Conservation (phyloP, 2,329 filamentous ascomycete genomes). For the Ophiognomonia clavigignenti-juglandacearum region DNA sequence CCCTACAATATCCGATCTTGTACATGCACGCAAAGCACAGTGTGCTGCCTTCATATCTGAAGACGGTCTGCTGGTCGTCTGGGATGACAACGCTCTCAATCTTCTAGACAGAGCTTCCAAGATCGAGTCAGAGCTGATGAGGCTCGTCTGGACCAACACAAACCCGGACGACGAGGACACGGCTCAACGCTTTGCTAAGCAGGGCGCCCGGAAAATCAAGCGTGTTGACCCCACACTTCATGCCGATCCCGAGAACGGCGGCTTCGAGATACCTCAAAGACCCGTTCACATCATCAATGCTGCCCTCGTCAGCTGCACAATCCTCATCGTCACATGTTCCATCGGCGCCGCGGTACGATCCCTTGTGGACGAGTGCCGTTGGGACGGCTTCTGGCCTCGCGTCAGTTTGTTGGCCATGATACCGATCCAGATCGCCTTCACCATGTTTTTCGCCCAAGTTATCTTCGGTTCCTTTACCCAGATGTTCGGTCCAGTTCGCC, state of each 20-base stretch:
- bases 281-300: constrained; percentile 67
- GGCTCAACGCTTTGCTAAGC: not conserved
- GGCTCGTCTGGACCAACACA: constrained; percentile 66
- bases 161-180: constrained; percentile 46
- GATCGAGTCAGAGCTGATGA: constrained; percentile 74
- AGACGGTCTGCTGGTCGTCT: constrained; percentile 68
- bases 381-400: constrained; percentile 59
- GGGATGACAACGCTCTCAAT: constrained; percentile 75
- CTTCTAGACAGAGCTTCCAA: constrained; percentile 63
- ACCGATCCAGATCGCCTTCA: constrained; percentile 75
- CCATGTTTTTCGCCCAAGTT: constrained; percentile 75
- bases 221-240: constrained; percentile 53
- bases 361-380: constrained; percentile 60
- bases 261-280: constrained; percentile 58
- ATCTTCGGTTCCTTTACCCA: constrained; percentile 72
- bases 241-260: constrained; percentile 61
- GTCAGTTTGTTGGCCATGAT: constrained; percentile 61
- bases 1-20: constrained; percentile 65
- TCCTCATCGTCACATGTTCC: constrained; percentile 60
- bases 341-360: constrained; percentile 67
- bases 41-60: constrained; percentile 74
- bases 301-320: constrained; percentile 60
- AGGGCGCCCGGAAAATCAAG: constrained; percentile 45
- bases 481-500: constrained; percentile 63
- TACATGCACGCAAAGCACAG: constrained; percentile 69